Base-by-base conservation (phyloP, 2,329 filamentous ascomycete genomes). In the Aspergillus versicolor region DNA sequence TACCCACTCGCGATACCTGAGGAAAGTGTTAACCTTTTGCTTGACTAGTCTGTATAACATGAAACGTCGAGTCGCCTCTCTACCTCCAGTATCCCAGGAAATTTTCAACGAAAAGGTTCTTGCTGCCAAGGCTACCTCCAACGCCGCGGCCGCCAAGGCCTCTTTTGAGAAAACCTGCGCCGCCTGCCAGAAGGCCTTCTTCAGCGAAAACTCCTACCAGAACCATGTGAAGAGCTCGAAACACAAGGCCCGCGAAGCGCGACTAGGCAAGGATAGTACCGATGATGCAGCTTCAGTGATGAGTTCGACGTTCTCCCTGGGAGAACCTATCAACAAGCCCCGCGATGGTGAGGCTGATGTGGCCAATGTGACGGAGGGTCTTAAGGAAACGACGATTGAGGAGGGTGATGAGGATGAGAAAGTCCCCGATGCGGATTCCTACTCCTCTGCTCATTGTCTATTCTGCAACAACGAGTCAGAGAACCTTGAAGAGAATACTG, bases 81-180 rank as follows among this genome's bases (percentile, higher is more conserved):
- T 97, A 5, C 92, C 93, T 30, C 92, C 94, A 3, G 91, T 97
- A 48, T 88, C 92, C 6, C 92, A 93, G 53, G 92, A 97, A 72
- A 83, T 91, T 57, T 99, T 97, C 75, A 91, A 91, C 67, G 94
- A 97, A 67, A 97, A 97, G 75, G 93, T 99, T 40, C 81, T 97
- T 15, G 91, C 92, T 66, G 93, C 92, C 62, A 91, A 95, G 71
- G 92, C 92, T 27, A 86, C 85, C 7, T 89, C 92, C 15, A 90
- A 84, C 42, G 91, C 91, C 34, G 91, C 93, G 61, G 91, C 92
- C 55, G 90, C 92, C 61, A 91, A 91, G 75, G 93, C 92, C 4
- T 87, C 90, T 13, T 97, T 92, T 70, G 91, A 97, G 73, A 92
- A 89, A 70, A 78, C 81, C 30, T 99, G 94, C 75, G 81, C 86